phyloP scores from a whole-genome alignment of 495 filamentous ascomycete species.

The Astrothelium subdiscretum region DNA sequence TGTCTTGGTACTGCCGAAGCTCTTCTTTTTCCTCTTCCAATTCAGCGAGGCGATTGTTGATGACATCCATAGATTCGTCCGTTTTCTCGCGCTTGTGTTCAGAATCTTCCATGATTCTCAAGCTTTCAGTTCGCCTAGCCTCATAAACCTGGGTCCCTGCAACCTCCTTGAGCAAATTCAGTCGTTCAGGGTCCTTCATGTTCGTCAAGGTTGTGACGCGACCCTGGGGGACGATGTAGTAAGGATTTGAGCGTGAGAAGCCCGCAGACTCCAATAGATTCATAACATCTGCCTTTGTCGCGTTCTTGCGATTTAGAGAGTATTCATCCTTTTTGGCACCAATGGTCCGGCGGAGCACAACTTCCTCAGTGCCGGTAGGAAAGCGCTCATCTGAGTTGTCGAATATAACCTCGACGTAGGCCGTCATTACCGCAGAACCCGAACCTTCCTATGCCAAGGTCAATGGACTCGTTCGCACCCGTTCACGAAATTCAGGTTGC shows the following conservation, averaged over 20 bases:
- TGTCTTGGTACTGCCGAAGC: constrained; percentile 81
- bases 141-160: constrained; percentile 97
- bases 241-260: constrained; percentile 94
- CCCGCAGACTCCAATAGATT: constrained; percentile 92
- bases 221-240: constrained; percentile 97
- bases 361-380: constrained; percentile 81
- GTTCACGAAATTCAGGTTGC: background rate
- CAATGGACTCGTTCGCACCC: background rate
- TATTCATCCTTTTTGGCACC: constrained; percentile 98
- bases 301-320: constrained; percentile 88
- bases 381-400: constrained; percentile 96
- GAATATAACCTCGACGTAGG: constrained; percentile 97
- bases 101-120: constrained; percentile 96
- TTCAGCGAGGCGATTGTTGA: constrained; percentile 78
- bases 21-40: constrained; percentile 97
- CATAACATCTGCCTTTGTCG: constrained; percentile 88
- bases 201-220: constrained; percentile 93
- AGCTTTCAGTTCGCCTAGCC: constrained; percentile 70
- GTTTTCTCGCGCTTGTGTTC: constrained; percentile 90
- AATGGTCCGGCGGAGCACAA: constrained; percentile 85
- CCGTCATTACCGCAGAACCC: constrained; percentile 95
- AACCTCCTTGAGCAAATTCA: constrained; percentile 90
- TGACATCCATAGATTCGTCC: constrained; percentile 80
- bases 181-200: constrained; percentile 87
- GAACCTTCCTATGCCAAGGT: constrained; percentile 61